phyloP scores from a whole-genome alignment of 257 asterid genomes.

The Phtheirospermum japonicum region DNA sequence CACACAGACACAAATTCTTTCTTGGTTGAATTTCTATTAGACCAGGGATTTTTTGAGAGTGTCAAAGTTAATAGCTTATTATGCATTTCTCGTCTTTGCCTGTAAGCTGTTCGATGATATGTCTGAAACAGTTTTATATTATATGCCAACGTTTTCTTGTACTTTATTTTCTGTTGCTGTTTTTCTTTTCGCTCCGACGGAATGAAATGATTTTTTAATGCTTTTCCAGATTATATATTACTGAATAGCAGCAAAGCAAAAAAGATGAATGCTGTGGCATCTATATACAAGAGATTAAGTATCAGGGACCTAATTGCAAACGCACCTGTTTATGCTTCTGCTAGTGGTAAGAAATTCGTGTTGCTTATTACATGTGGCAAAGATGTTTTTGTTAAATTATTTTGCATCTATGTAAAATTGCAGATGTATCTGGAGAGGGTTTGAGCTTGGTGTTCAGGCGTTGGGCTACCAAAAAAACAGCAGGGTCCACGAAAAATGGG shows the following conservation, averaged over 20 bases:
- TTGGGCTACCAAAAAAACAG: constrained; percentile 92
- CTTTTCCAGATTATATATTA: constrained; percentile 15
- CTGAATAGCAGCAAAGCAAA: constrained; percentile 13
- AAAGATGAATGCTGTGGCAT: constrained; percentile 42
- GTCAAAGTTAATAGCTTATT: background rate
- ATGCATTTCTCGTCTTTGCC: background rate
- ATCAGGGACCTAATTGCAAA: constrained; percentile 54
- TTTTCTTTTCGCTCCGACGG: no score
- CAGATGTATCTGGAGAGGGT: constrained; percentile 78
- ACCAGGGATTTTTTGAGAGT: no score
- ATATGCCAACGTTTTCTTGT: background rate
- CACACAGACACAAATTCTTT: no score
- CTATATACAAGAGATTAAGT: constrained; percentile 50
- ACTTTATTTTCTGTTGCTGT: no score
- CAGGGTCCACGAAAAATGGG: constrained; percentile 93
- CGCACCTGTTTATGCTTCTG: constrained; percentile 49
- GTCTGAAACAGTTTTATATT: constrained; percentile 20
- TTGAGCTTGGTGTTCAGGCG: constrained; percentile 72
- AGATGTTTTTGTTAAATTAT: background rate
- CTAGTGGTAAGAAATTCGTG: constrained; percentile 36
- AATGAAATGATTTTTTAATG: constrained; percentile 4
- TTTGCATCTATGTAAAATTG: background rate
- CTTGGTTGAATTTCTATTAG: no score
- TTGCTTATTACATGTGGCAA: background rate
- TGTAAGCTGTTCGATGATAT: constrained; percentile 27